These are phyloP conservation scores for Santalum album DNA, from an alignment of 164 flowering plant species.

Conservation along the genomic window DNA sequence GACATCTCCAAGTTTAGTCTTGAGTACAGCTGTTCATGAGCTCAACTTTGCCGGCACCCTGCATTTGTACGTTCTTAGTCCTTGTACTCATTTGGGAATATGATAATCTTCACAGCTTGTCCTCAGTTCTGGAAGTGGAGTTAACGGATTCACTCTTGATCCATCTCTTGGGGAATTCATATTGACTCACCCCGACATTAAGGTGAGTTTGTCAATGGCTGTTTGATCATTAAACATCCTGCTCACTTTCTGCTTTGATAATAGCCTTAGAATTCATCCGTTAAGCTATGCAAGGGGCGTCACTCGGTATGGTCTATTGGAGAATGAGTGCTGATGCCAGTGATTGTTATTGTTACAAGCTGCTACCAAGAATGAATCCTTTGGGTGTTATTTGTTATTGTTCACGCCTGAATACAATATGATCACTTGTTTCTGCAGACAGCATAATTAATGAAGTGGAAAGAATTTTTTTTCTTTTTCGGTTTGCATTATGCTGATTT, in stretches of 20 bases:
- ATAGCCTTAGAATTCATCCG: background rate
- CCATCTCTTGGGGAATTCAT: slow-evolving; percentile 98
- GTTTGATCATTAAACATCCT: slow-evolving; percentile 1
- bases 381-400: too few species aligned
- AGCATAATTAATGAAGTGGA: too few species aligned
- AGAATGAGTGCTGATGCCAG: too few species aligned
- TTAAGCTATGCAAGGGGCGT: too few species aligned
- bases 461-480: too few species aligned
- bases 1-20: too few species aligned
- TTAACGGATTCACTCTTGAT: slow-evolving; percentile 93
- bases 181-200: slow-evolving; percentile 90
- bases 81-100: slow-evolving; percentile 1
- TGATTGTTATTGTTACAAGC: too few species aligned
- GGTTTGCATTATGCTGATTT: background rate
- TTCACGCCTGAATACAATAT: too few species aligned
- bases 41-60: background rate
- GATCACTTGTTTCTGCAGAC: too few species aligned
- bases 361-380: too few species aligned
- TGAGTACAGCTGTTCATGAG: too few species aligned
- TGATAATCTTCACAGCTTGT: slow-evolving; percentile 56
- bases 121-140: slow-evolving; percentile 86
- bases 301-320: too few species aligned
- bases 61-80: slow-evolving; percentile 1
- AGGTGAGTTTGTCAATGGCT: slow-evolving; percentile 34
- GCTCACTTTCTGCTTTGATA: background rate